Conservation (phyloP, 371 early-diverging fungal species). For the Mortierella sp. region DNA sequence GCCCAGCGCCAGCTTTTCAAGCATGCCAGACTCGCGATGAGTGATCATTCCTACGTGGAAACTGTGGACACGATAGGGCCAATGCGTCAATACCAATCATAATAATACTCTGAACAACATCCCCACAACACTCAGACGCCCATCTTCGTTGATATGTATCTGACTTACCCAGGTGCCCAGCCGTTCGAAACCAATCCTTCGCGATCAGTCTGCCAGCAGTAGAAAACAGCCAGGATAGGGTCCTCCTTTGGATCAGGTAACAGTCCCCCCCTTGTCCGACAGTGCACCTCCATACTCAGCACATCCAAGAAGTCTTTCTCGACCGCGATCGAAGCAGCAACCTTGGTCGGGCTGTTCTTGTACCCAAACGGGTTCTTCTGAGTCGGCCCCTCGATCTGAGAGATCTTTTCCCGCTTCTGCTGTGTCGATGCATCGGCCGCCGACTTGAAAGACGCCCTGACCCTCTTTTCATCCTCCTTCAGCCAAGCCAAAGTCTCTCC, state of each 20-base stretch:
- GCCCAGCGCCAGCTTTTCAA: slow-evolving; percentile 21
- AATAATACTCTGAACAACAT: background rate
- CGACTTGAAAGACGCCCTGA: slow-evolving; percentile 18
- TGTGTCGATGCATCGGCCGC: slow-evolving; percentile 35
- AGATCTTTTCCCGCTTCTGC: slow-evolving; percentile 30
- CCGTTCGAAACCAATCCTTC: slow-evolving; percentile 46
- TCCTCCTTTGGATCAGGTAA: slow-evolving; percentile 59
- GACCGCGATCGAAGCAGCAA: slow-evolving; percentile 41
- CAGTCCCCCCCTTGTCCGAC: slow-evolving; percentile 36
- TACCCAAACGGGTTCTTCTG: slow-evolving; percentile 69
- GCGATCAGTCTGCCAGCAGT: slow-evolving; percentile 49
- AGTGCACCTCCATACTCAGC: slow-evolving; percentile 57
- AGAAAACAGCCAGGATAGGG: slow-evolving; percentile 46
- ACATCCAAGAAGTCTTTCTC: slow-evolving; percentile 61
- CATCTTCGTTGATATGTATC: background rate
- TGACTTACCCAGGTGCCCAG: slow-evolving; percentile 53
- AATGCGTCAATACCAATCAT: background rate
- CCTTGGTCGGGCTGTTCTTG: slow-evolving; percentile 67
- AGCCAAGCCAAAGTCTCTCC: slow-evolving; percentile 26
- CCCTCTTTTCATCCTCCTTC: slow-evolving; percentile 25
- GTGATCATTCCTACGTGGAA: slow-evolving; percentile 43
- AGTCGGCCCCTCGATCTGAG: slow-evolving; percentile 72
- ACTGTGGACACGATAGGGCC: background rate
- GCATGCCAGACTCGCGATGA: slow-evolving; percentile 27
- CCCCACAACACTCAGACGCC: background rate